Base-by-base conservation (phyloP, 352 stramenopile species). In the Halophytophthora polymorphica region DNA sequence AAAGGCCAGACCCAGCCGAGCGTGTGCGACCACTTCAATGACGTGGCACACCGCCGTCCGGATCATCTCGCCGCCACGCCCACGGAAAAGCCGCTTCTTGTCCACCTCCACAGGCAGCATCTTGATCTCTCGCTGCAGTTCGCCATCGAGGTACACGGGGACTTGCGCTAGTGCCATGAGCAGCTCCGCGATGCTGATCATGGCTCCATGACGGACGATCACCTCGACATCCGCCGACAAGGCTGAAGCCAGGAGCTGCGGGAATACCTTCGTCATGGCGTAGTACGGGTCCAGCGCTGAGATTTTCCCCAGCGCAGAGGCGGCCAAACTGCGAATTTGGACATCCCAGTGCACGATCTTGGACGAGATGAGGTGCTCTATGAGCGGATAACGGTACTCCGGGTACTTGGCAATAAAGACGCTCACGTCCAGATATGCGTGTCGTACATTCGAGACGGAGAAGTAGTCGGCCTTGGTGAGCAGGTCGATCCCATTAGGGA, bases 381-480 rank as follows among this genome's bases (percentile, higher is more conserved):
- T 59, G 2, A 97, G 60, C 10, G 73, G 48, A 52, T 90, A 89
- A 2, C 83, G 84, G 52, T 97, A 97, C 40, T 88, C 73, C 14
- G 73, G 75, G 54, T 97, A 98, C 47, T 84, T 72, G 3, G 95
- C 96, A 45, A 99, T 81, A 33, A 91, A 88, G 7, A 83, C 63
- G 34, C 94, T 90, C 35, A 99, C 87, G 13, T 90, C 74, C 28
- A 97, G 61, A 69, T 97, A 99, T 3, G 96, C 89, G 56, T 98
- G 82, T 3, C 69, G 90, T 21, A 91, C 50, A 44, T 89, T 92
- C 10, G 81, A 94, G n/a, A 99, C 72, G 2, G 95, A 97, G 52
- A 98, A 99, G 67, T 98, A 99, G 67, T 99, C 96, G 2, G 96
- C 96, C 51, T 82, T 84, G 5, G 95, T 98, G 17, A 99, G 77